Conservation (phyloP, 305 asterid genomes). For the Fraxinus ornus region DNA sequence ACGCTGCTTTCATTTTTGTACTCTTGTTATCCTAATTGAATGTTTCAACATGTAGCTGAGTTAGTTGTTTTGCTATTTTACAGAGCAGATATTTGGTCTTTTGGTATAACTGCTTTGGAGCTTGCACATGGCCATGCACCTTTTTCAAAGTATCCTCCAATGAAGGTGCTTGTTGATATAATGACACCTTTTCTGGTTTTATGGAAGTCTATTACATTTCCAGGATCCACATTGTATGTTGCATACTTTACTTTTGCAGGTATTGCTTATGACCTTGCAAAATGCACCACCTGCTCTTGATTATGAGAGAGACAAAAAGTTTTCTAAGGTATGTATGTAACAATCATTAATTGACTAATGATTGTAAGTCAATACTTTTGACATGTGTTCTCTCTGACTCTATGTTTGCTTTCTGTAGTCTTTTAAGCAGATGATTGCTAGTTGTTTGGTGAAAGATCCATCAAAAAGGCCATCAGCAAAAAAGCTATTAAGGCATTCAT, state of each 20-base stretch:
- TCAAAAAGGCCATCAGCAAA: constrained; percentile 87
- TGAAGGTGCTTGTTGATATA: constrained; percentile 61
- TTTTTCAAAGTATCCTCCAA: constrained; percentile 96
- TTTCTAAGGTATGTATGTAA: constrained; percentile 69
- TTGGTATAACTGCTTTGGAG: constrained; percentile 98
- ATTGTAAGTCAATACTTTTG: constrained; percentile 18
- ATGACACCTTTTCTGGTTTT: neutral
- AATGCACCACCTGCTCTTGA: constrained; percentile 99
- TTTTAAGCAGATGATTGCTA: constrained; percentile 94
- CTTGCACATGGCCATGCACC: constrained; percentile 99
- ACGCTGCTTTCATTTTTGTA: constrained; percentile 16
- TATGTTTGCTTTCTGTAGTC: constrained; percentile 49
- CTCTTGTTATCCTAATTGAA: constrained; percentile 17
- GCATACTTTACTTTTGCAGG: constrained; percentile 45
- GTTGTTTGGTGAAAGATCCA: constrained; percentile 97
- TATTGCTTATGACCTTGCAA: constrained; percentile 96
- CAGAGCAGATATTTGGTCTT: constrained; percentile 99
- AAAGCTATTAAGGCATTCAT: constrained; percentile 72
- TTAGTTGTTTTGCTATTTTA: constrained; percentile 17
- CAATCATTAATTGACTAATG: neutral
- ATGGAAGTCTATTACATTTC: constrained; percentile 14
- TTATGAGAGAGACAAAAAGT: constrained; percentile 90
- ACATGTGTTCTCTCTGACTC: constrained; percentile 10
- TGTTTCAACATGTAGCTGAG: constrained; percentile 21
- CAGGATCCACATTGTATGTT: constrained; percentile 4